phyloP scores from a whole-genome alignment of 352 stramenopile species.

The Pythium coloratum region DNA sequence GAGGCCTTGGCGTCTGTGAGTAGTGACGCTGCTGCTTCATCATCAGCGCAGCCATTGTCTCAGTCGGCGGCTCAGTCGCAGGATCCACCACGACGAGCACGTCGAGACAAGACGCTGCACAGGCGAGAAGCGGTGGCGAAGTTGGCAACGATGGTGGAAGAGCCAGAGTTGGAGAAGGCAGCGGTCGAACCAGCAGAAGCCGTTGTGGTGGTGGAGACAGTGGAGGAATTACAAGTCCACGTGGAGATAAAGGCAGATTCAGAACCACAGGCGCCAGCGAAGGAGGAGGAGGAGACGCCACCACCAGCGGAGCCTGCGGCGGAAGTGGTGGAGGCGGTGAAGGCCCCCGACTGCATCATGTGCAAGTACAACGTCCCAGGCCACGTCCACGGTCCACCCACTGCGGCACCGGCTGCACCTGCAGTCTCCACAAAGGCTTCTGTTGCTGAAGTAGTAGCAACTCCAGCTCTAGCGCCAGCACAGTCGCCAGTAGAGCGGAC shows the following conservation, averaged over 20 bases:
- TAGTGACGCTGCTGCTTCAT: not conserved
- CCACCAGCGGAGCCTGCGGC: not conserved
- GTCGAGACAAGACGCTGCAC: slow-evolving; percentile 22
- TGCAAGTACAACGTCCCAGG: slow-evolving; percentile 24
- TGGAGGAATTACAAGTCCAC: not conserved
- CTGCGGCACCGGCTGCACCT: not conserved
- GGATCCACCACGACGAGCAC: slow-evolving; percentile 5
- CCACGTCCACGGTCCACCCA: slow-evolving; percentile 6
- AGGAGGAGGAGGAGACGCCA: not conserved
- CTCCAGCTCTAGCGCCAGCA: not conserved
- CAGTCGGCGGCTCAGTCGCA: too few relatives aligned
- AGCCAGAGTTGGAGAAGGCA: slow-evolving; percentile 20
- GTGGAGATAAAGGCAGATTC: not conserved
- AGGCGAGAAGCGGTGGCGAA: slow-evolving; percentile 22
- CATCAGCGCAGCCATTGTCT: not conserved
- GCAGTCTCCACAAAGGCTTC: not conserved
- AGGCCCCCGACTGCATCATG: slow-evolving; percentile 9
- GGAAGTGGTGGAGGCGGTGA: not conserved
- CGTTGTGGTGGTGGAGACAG: not conserved
- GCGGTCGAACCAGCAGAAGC: too few relatives aligned
- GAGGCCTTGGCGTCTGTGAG: slow-evolving; percentile 4
- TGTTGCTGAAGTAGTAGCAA: not conserved
- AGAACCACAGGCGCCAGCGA: not conserved
- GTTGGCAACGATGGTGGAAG: slow-evolving; percentile 30
- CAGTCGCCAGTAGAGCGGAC: not conserved